A percentile compares a stretch with the other conserved stretches of the same genome.
Evolutionary conservation across 225 moss, liverwort and hornwort species (phyloP).

Genomic region (Polytrichum commune): DNA sequence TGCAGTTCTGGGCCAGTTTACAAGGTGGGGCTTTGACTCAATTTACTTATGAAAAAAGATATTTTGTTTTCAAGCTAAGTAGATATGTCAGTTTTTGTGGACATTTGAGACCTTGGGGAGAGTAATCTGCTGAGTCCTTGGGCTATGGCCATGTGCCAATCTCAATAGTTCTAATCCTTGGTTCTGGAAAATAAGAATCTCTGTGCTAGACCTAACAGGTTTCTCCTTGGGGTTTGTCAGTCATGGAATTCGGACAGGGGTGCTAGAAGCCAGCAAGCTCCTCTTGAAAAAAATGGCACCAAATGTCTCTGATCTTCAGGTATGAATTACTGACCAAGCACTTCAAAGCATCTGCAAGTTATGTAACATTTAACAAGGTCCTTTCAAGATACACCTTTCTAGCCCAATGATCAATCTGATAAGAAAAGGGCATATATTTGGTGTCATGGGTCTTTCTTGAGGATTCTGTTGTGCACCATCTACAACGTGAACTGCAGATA

Average conservation of each 20-base stretch:
- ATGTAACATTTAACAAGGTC: no score
- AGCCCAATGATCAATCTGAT: no score
- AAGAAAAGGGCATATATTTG: background rate
- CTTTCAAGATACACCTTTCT: no score
- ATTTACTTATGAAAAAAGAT: background rate
- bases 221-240: conserved; percentile 20
- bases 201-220: no score
- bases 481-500: no score
- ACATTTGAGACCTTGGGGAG: no score
- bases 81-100: no score
- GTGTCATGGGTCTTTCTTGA: background rate
- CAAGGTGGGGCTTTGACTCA: conserved; percentile 27
- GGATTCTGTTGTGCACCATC: no score
- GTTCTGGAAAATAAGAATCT: no score
- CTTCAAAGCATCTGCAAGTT: background rate
- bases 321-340: background rate
- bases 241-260: conserved; percentile 54
- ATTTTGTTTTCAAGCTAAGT: background rate
- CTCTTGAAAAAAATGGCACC: conserved; percentile 45
- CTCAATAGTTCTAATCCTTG: no score
- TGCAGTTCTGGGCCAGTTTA: conserved; percentile 65
- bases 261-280: conserved; percentile 50
- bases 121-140: no score
- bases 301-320: conserved; percentile 50
- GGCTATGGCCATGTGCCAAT: no score